A percentile compares a stretch with the other conserved stretches of the same genome.
Evolutionary conservation across 495 filamentous ascomycete species (phyloP).

Genomic region (Trichoderma parareesei): DNA sequence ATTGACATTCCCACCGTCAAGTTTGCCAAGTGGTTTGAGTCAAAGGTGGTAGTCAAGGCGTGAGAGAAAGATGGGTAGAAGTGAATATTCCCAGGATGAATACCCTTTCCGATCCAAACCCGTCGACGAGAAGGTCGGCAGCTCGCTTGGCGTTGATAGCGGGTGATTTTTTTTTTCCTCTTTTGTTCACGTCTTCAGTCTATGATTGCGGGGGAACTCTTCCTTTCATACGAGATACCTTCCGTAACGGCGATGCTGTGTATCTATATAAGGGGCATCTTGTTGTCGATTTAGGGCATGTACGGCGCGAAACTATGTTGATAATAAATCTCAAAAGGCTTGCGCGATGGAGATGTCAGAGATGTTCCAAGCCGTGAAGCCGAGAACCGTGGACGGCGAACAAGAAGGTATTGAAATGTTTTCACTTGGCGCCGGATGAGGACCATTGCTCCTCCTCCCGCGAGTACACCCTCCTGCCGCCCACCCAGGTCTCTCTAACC

Average conservation of each 20-base stretch:
- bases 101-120: neutral
- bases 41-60: constrained; percentile 7
- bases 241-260: neutral
- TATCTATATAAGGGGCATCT: neutral
- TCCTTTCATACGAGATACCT: neutral
- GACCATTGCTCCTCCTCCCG: neutral
- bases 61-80: constrained; percentile 12
- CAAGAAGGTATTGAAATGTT: neutral
- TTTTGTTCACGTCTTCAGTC: neutral
- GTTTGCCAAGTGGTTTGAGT: constrained; percentile 38
- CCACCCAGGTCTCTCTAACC: constrained; percentile 59
- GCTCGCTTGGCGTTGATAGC: constrained; percentile 4
- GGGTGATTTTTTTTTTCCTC: neutral
- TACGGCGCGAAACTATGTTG: neutral
- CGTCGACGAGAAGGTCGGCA: neutral
- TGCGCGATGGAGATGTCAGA: neutral
- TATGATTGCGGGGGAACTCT: neutral
- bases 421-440: neutral
- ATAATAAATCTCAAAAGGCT: neutral
- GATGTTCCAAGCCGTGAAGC: neutral
- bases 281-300: neutral
- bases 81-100: neutral
- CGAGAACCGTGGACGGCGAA: neutral
- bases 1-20: constrained; percentile 38
- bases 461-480: constrained; percentile 36